phyloP scores from a whole-genome alignment of 176 grass and related monocot species.

The Oryza rufipogon region DNA sequence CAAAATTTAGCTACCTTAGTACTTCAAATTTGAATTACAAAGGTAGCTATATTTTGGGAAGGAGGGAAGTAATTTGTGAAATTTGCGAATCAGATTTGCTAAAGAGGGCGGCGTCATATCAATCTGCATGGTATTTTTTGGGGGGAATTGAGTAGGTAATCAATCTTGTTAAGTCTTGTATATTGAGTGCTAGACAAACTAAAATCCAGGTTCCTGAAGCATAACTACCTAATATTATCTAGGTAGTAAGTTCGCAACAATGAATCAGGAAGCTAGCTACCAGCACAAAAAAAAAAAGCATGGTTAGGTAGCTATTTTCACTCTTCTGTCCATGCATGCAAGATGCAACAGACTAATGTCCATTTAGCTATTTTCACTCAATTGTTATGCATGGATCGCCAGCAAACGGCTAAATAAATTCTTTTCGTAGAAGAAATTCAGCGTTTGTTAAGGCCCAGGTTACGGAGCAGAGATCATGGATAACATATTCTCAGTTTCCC shows the following conservation, averaged over 20 bases:
- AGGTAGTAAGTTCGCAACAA: not conserved
- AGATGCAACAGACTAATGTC: not conserved
- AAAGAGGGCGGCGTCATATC: not conserved
- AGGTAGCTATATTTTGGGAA: too few species aligned
- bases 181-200: not conserved
- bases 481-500: not conserved
- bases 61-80: not conserved
- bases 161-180: not conserved
- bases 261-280: not conserved
- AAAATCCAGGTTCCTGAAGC: conserved; percentile 20
- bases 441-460: not conserved
- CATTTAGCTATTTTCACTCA: not conserved
- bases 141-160: too few species aligned
- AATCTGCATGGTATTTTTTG: not conserved
- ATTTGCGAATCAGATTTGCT: not conserved
- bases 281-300: not conserved
- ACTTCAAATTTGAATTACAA: too few species aligned
- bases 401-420: conserved; percentile 12
- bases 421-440: not conserved
- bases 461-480: not conserved
- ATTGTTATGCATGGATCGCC: not conserved
- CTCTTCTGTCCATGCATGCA: not conserved
- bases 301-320: not conserved
- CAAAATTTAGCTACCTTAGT: too few species aligned
- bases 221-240: not conserved